Percentiles rank a stretch among this genome's conserved stretches.
Evolutionary conservation across 192 early-diverging fungal species (phyloP).

Genomic region (Coemansia sp.): DNA sequence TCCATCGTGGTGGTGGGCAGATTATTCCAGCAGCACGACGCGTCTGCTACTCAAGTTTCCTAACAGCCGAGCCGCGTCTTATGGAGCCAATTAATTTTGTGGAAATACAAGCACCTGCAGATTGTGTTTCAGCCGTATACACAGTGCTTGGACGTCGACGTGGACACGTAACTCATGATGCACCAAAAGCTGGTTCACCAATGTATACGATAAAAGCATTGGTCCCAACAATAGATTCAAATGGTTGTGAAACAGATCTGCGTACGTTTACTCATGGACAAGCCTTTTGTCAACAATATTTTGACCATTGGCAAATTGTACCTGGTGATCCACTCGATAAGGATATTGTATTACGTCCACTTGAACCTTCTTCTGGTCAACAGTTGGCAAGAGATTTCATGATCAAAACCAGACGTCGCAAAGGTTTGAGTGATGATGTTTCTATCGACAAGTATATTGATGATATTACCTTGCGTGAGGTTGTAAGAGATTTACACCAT

Average conservation of each 20-base stretch:
- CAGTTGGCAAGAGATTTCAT: conserved; percentile 97
- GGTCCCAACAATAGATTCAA: conserved; percentile 94
- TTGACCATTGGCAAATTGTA: conserved; percentile 98
- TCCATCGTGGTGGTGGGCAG: conserved; percentile 93
- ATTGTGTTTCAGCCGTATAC: conserved; percentile 93
- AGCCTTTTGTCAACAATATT: conserved; percentile 96
- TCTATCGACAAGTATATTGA: conserved; percentile 80
- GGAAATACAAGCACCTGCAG: conserved; percentile 95
- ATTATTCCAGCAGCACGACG: conserved; percentile 95
- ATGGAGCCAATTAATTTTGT: conserved; percentile 98
- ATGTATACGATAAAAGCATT: conserved; percentile 91
- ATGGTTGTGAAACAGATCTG: conserved; percentile 95
- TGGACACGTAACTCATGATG: conserved; percentile 93
- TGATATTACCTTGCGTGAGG: conserved; percentile 54
- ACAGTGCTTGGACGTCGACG: conserved; percentile 89
- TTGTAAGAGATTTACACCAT: conserved; percentile 14
- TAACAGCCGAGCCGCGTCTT: conserved; percentile 90
- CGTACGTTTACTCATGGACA: conserved; percentile 95
- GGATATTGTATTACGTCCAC: conserved; percentile 76
- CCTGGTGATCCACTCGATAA: conserved; percentile 96
- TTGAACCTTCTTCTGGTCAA: conserved; percentile 68
- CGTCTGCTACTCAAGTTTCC: conserved; percentile 94
- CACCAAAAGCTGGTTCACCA: conserved; percentile 92
- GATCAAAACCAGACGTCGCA: conserved; percentile 95
- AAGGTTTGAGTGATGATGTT: conserved; percentile 81